phyloP scores from a whole-genome alignment of 306 rosid genomes.

The Dicorynia guianensis region DNA sequence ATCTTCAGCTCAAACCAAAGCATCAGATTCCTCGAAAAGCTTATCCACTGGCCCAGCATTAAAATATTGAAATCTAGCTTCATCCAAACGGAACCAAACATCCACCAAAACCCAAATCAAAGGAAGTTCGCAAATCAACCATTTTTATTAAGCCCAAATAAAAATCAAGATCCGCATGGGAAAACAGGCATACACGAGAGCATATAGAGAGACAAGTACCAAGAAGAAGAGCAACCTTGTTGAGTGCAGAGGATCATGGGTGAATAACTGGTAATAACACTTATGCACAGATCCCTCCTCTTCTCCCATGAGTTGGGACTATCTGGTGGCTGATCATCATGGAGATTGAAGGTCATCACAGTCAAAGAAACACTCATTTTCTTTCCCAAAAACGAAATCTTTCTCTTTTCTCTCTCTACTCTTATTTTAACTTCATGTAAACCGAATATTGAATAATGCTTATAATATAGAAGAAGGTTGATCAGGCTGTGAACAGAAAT shows the following conservation, averaged over 20 bases:
- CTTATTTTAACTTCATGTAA: conserved; percentile 46
- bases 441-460: conserved; percentile 27
- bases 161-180: conserved; percentile 43
- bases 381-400: not conserved
- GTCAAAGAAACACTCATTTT: conserved; percentile 92
- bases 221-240: conserved; percentile 63
- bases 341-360: conserved; percentile 95
- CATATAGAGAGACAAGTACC: not conserved
- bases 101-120: conserved; percentile 42
- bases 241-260: conserved; percentile 93
- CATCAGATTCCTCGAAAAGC: conserved; percentile 17
- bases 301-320: conserved; percentile 97
- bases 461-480: conserved; percentile 29
- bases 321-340: conserved; percentile 82
- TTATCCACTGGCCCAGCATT: conserved; percentile 23
- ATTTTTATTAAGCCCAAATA: conserved; percentile 46
- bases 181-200: conserved; percentile 3
- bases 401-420: not conserved
- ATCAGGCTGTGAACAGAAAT: conserved; percentile 10
- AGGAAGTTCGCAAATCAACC: conserved; percentile 46
- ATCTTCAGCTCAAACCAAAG: conserved; percentile 26
- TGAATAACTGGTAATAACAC: conserved; percentile 82
- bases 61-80: conserved; percentile 38
- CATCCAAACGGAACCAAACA: conserved; percentile 40
- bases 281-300: conserved; percentile 87